A percentile compares a stretch with the other conserved stretches of the same genome.
phyloP scores from a whole-genome alignment of 1,139 yeast species.

The Pichia terricola region DNA sequence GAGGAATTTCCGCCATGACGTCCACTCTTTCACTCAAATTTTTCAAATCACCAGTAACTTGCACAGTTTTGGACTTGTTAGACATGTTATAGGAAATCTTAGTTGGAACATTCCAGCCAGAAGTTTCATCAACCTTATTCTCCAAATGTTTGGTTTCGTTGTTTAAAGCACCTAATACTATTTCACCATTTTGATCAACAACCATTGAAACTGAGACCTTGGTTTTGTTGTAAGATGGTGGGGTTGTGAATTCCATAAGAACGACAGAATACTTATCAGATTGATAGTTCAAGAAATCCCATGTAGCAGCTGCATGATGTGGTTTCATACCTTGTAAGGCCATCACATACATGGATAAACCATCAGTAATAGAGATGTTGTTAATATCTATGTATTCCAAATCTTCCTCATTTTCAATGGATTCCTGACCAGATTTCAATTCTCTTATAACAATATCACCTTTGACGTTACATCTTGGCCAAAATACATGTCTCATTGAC shows the following conservation, averaged over 20 bases:
- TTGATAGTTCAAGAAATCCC: conserved; percentile 93
- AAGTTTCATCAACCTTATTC: conserved; percentile 56
- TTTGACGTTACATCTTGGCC: conserved; percentile 75
- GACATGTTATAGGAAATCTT: conserved; percentile 50
- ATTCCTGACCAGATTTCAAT: conserved; percentile 9
- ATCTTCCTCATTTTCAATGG: conserved; percentile 13
- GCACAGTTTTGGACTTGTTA: conserved; percentile 30
- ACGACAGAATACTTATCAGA: conserved; percentile 65
- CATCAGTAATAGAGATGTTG: conserved; percentile 16
- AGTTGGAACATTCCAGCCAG: conserved; percentile 89
- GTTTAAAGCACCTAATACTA: conserved; percentile 57
- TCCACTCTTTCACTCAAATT: conserved; percentile 80
- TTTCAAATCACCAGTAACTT: conserved; percentile 45
- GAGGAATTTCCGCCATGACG: conserved; percentile 96
- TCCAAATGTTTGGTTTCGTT: conserved; percentile 59
- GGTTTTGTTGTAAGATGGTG: conserved; percentile 76
- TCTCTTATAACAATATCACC: conserved; percentile 43
- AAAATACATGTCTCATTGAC: conserved; percentile 86
- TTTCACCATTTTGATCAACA: conserved; percentile 46
- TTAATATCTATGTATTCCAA: conserved; percentile 10
- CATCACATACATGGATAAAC: conserved; percentile 68
- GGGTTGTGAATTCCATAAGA: conserved; percentile 94
- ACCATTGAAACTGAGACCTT: conserved; percentile 74
- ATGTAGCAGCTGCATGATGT: conserved; percentile 93
- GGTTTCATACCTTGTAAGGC: conserved; percentile 99